Evolutionary conservation across 2,329 filamentous ascomycete genomes (phyloP).

Genomic region (Cercospora beticola): DNA sequence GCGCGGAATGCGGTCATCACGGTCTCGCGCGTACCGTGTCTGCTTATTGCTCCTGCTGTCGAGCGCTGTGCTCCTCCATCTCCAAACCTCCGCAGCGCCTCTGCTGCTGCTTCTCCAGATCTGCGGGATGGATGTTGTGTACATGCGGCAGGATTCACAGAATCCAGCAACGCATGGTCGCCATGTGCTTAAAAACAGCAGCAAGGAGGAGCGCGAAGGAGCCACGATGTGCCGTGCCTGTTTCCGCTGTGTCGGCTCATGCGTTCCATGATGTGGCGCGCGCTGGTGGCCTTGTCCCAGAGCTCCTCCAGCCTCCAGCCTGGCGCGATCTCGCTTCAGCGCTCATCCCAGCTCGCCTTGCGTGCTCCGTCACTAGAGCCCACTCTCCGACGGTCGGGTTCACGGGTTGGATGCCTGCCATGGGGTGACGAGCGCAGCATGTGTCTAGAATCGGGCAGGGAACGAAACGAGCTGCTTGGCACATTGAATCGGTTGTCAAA

Average conservation of each 20-base stretch:
- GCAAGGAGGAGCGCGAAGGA: conserved; percentile 13
- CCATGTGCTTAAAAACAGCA: conserved; percentile 11
- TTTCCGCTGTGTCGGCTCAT: conserved; percentile 12
- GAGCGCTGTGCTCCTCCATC: background rate
- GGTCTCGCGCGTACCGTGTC: background rate
- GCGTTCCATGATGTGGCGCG: background rate
- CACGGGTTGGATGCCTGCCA: background rate
- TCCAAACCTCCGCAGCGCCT: background rate
- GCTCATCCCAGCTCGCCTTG: conserved; percentile 3
- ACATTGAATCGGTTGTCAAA: background rate
- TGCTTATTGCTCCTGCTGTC: background rate
- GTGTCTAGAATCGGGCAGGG: conserved; percentile 3
- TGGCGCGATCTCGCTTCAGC: conserved; percentile 10
- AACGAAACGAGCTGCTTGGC: background rate
- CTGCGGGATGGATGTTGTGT: conserved; percentile 19
- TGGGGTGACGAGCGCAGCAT: background rate
- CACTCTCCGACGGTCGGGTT: conserved; percentile 5
- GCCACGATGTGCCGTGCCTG: conserved; percentile 13
- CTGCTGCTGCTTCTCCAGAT: conserved; percentile 10
- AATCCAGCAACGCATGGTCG: conserved; percentile 14
- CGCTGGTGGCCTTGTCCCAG: background rate
- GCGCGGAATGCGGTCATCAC: background rate
- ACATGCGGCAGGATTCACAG: conserved; percentile 18
- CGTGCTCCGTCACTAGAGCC: background rate
- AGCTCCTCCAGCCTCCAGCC: conserved; percentile 1